Base-by-base conservation (phyloP, 805 yeast species). In the Candida sonorensis region DNA sequence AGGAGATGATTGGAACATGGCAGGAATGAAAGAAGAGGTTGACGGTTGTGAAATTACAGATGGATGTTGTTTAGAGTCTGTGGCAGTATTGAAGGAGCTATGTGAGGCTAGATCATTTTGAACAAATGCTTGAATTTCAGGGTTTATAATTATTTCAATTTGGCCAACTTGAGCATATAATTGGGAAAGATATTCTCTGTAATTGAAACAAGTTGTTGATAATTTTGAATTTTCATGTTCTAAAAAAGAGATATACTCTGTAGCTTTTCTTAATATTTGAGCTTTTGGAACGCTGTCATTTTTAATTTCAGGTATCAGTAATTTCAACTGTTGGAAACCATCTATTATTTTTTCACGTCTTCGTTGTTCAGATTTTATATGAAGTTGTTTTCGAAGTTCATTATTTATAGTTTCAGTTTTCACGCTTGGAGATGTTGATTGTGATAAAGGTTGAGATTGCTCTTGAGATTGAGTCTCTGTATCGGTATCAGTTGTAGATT, bases 221-320 rank as follows among this genome's bases (percentile, higher is more conserved):
- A 58, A 31, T 7, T 35, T 38, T 4, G 35, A 36, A 20, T 50
- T 37, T 30, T 59, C 59, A 15, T 38, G 48, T 29, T 66, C 65
- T 23, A 66, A 44, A 5, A 51, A 37, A 20, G 61, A 57, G 27
- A 66, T 66, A 41, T 66, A 64, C 31, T 62, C 67, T 7, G 60
- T 64, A 1, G 67, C 57, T 43, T 64, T 64, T 27, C 55, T 60
- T 29, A 66, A 50, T 11, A 65, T 61, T 31, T 55, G 57, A 0
- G 71, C 69, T 42, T 66, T 66, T n/a, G 71, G 65, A 34, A 64
- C 70, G 39, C 59, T 63, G 6, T 64, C 54, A 11, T 62, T 56
- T 21, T 61, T 50, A 26, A 67, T 52, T 12, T 58, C 53, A 4
- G 72, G 72, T 7, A 66, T 67, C 1, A 61, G 42, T 29, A 47